Evolutionary conservation across 2,329 filamentous ascomycete genomes (phyloP), one percentile per base, ranked within the genome.

Genomic region (Xylariaceae sp.): DNA sequence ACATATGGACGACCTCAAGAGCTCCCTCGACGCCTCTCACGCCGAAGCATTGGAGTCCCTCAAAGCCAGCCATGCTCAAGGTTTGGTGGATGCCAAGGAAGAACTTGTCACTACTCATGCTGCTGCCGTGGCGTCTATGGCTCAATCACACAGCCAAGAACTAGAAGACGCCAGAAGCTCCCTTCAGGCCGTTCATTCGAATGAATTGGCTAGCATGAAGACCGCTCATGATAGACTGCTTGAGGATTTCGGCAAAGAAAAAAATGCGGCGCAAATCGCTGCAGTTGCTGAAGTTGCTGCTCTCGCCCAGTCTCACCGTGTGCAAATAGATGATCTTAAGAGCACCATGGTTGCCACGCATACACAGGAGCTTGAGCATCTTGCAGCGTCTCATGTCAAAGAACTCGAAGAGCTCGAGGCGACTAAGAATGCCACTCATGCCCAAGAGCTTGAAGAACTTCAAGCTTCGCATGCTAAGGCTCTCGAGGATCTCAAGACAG

Each of bases 1-100:
- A 37, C 62, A 71, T 13, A 62, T 69, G 10, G 67, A 69, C 4
- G 58, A 67, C 13, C 47, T 63, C 4, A 68, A 67, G 59, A 55
- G 49, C 7, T 60, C 63, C 10, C 52, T 69, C 4, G 53, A 55
- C 4, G 58, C 58, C 8, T 51, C 58, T 10, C 68, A 69, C 45
- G 18, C 58, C 7, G 55, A 64, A 13, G 66, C 72, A 53, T 48
- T 73, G 13, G 64, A 67, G 18, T 63, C 65, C 6, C 64, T 72
- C 39, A 59, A 58, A 7, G 48, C 57, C 48, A 53, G 64, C 34
- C 57, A 62, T 51, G 47, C 58, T 15, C 39, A 67, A 35, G 60
- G 67, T 6, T 52, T 70, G 4, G 64, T 64, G n/a, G 61, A 68
- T 2, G 45, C 64, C 3, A 65, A 62, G 56, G 61, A 64, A 8